Base-by-base conservation (phyloP, 2,329 filamentous ascomycete genomes). In the Aspergillus spinulosporus region DNA sequence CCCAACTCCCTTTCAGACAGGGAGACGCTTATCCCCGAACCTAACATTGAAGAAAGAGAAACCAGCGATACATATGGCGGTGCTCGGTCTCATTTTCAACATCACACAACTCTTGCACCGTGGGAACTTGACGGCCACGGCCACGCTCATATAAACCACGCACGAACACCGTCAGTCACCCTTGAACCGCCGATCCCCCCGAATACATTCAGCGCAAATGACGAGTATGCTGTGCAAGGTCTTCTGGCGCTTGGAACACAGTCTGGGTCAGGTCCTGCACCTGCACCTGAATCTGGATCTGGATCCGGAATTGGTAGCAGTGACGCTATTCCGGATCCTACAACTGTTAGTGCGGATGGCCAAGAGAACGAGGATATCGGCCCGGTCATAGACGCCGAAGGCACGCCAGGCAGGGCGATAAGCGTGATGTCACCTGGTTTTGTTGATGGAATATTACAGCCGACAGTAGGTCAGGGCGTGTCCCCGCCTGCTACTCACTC, bases 181-280 rank as follows among this genome's bases (percentile, higher is more conserved):
- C 42, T 49, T 5, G 45, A 52, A 39, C 36, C 49, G 15, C 54
- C 49, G 7, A 37, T 57, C n/a, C 28, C 21, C 29, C 32, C 50
- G 42, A 7, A 31, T 12, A n/a, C 44, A 28, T 57, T 67, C 34
- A 67, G 58, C 26, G 62, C 65, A 14, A 66, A 64, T 3, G 64
- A 69, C 56, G 64, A 67, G 44, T 65, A 61, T 4, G 66, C 66
- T 2, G 62, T 68, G 2, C 63, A 60, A 11, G 64, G 67, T 2
- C 49, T 69, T 15, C 44, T 69, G 21, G 67, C 67, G n/a, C 46
- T 68, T 12, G 67, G 67, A 5, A 59, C 59, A 2, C 31, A 50
- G n/a, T 21, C 52, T 14, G 37, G 34, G 5, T n/a, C 36, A 3
- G 44, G 8, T 2, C 26, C 34, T 12, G 42, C n/a, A n/a, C 21